phyloP scores from a whole-genome alignment of 108 stramenopile species.

The Skeletonema tropicum region DNA sequence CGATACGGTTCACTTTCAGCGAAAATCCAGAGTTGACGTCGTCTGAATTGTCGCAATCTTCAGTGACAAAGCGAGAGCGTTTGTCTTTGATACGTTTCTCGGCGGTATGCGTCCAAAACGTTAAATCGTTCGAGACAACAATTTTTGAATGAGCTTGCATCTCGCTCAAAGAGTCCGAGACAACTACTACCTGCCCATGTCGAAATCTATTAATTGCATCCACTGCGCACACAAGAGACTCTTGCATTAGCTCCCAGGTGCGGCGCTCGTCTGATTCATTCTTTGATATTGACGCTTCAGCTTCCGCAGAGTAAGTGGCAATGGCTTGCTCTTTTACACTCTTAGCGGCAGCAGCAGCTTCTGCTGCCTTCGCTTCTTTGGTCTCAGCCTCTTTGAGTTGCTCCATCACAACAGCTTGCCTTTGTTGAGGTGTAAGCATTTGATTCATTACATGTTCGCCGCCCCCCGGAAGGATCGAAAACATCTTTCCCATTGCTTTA shows the following conservation, averaged over 20 bases:
- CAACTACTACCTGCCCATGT: conserved; percentile 7
- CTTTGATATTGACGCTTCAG: conserved; percentile 44
- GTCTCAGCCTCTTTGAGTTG: conserved; percentile 60
- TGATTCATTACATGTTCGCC: conserved; percentile 78
- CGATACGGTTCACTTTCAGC: conserved; percentile 27
- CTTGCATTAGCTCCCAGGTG: conserved; percentile 55
- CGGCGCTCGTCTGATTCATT: conserved; percentile 53
- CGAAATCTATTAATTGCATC: conserved; percentile 36
- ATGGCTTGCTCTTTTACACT: conserved; percentile 40
- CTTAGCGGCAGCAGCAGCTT: conserved; percentile 52
- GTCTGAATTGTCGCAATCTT: conserved; percentile 18
- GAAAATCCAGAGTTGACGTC: conserved; percentile 18
- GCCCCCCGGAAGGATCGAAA: conserved; percentile 57
- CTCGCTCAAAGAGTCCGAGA: neutral
- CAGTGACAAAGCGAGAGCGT: conserved; percentile 6
- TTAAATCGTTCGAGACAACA: conserved; percentile 21
- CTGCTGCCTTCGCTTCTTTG: conserved; percentile 57
- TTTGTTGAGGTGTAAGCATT: conserved; percentile 63
- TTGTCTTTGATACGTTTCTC: conserved; percentile 27
- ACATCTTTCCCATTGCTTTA: conserved; percentile 67
- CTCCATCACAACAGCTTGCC: conserved; percentile 52
- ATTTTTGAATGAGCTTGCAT: neutral
- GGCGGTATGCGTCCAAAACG: conserved; percentile 16
- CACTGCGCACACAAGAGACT: conserved; percentile 28
- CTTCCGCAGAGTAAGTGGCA: conserved; percentile 41